Evolutionary conservation across 768 basidiomycete species (phyloP), one percentile per base, ranked within the genome.

Genomic region (Tricholomella constricta): DNA sequence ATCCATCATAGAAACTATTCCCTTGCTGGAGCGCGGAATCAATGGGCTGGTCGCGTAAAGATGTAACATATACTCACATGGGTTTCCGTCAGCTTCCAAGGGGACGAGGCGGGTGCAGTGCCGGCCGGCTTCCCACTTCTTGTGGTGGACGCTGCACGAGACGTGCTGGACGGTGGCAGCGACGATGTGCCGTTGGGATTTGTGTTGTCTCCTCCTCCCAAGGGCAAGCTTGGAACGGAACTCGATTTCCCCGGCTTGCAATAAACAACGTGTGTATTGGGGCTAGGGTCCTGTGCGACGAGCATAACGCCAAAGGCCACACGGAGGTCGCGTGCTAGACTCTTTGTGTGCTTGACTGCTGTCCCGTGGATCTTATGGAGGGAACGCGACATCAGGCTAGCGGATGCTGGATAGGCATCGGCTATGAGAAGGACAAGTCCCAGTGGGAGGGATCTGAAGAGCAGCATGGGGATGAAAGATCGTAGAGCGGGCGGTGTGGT

Each of bases 1-100:
- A 95, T 42, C 85, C 87, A 63, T 89, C 74, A 56, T 94, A 96
- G 75, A 97, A 97, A 36, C 75, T 77, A 43, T 71, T 73, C 17
- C 91, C 93, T 44, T 77, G 68, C 84, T 85, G 64, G 40, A 47
- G 35, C 38, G 41, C 26, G 38, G 19, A 31, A 36, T 45, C 58
- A 48, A 45, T 35, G 23, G 35, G 52, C 48, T 63, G 59, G 40
- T 48, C 41, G 32, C 23, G 12, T 2, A 17, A 35, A 37, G 17
- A 35, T 41, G n/a, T 25, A 43, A 29, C 25, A 19, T 14, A 19
- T 14, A 77, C 80, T 55, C 62, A 84, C 84, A 68, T 87, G 85
- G 14, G 74, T 73, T 58, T 85, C 78, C 15, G 73, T 69, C 43
- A 88, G 71, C 48, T 80, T 81, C 85, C 84, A 87, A 19, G 78